phyloP scores from a whole-genome alignment of 2,329 filamentous ascomycete genomes.

The Emericellopsis atlantica region DNA sequence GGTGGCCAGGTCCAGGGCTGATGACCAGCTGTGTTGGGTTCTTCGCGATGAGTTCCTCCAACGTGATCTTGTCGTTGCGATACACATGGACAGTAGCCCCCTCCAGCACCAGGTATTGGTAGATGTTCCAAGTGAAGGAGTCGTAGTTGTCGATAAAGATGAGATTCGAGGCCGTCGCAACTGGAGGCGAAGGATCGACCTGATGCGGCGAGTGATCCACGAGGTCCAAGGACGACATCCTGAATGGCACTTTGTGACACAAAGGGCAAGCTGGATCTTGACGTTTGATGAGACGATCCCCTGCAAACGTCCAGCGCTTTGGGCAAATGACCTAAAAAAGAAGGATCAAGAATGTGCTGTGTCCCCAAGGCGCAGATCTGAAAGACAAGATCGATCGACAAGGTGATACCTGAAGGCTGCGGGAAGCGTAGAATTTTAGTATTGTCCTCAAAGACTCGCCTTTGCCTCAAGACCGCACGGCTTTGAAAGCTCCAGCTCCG shows the following conservation, averaged over 20 bases:
- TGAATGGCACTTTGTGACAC: constrained; percentile 6
- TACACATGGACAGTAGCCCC: constrained; percentile 82
- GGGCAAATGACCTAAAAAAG: too few relatives aligned
- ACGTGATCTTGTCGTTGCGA: constrained; percentile 81
- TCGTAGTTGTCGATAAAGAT: constrained; percentile 98
- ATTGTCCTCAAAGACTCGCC: too few relatives aligned
- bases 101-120: constrained; percentile 95
- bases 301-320: too few relatives aligned
- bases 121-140: constrained; percentile 98
- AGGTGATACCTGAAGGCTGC: too few relatives aligned
- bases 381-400: too few relatives aligned
- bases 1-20: constrained; percentile 91
- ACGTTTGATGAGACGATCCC: too few relatives aligned
- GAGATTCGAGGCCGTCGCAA: constrained; percentile 76
- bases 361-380: too few relatives aligned
- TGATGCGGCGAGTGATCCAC: constrained; percentile 81
- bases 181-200: constrained; percentile 57
- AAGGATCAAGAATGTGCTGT: too few relatives aligned
- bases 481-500: background rate
- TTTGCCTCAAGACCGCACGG: too few relatives aligned
- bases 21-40: constrained; percentile 90
- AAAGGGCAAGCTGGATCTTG: too few relatives aligned
- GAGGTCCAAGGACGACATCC: constrained; percentile 37
- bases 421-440: too few relatives aligned
- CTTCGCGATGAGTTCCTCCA: constrained; percentile 71